These are phyloP conservation scores for Ceratobasidium sp. DNA, from an alignment of 1,284 basidiomycete genomes.

Conservation along the genomic window DNA sequence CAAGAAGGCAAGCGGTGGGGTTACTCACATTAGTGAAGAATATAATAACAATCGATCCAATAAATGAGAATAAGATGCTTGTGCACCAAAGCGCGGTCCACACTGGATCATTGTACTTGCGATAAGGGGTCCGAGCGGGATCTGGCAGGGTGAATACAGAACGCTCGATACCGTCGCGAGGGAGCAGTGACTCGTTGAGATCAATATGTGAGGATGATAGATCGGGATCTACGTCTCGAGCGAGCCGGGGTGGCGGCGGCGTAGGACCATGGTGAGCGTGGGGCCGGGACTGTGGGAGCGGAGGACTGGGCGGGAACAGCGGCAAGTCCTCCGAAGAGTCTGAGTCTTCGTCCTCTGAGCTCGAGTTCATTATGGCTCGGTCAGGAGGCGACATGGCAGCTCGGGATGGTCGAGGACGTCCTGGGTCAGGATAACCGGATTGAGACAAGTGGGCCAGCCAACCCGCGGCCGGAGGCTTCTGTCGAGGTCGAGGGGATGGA, in stretches of 20 bases:
- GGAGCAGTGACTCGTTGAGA: slow-evolving; percentile 74
- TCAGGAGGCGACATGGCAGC: slow-evolving; percentile 57
- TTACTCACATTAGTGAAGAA: slow-evolving; percentile 55
- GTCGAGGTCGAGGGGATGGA: slow-evolving; percentile 46
- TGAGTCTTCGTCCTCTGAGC: slow-evolving; percentile 27
- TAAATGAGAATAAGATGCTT: slow-evolving; percentile 62
- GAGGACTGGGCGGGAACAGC: slow-evolving; percentile 52
- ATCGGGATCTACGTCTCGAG: slow-evolving; percentile 46
- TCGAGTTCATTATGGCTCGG: slow-evolving; percentile 2
- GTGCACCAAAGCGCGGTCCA: slow-evolving; percentile 75
- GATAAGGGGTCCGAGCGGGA: slow-evolving; percentile 64
- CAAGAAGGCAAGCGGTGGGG: slow-evolving; percentile 19
- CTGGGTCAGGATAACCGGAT: slow-evolving; percentile 50
- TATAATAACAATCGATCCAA: slow-evolving; percentile 69
- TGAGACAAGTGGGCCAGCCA: slow-evolving; percentile 76
- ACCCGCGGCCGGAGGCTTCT: slow-evolving; percentile 57
- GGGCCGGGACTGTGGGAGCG: slow-evolving; percentile 60
- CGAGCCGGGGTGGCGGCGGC: slow-evolving; percentile 45
- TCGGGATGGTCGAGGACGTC: slow-evolving; percentile 50
- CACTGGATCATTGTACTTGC: slow-evolving; percentile 72
- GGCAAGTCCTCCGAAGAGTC: slow-evolving; percentile 35
- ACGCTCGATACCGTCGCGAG: slow-evolving; percentile 65
- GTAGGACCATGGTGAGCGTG: slow-evolving; percentile 50
- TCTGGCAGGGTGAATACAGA: slow-evolving; percentile 76
- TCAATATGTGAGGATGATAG: slow-evolving; percentile 61